A percentile compares a stretch with the other conserved stretches of the same genome.
These are phyloP conservation scores for Rhodotorula glutinis DNA, from an alignment of 1,284 basidiomycete genomes.

Conservation along the genomic window DNA sequence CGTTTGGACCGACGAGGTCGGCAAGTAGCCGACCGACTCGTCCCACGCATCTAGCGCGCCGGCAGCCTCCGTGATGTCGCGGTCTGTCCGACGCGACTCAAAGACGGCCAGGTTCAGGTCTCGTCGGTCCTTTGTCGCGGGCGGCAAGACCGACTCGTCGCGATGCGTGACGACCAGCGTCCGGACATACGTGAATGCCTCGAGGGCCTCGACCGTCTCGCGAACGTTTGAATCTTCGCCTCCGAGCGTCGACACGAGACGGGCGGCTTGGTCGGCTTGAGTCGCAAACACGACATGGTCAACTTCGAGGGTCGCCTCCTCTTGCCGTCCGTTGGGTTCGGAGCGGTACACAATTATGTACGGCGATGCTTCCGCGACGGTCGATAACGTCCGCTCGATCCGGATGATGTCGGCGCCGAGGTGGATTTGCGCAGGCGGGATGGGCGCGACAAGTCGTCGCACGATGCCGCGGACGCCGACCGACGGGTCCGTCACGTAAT, in stretches of 20 bases:
- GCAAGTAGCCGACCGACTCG: conserved; percentile 4
- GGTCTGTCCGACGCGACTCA: conserved; percentile 5
- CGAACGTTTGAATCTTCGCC: not conserved
- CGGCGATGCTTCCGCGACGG: too few species aligned
- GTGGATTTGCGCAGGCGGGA: conserved; percentile 54
- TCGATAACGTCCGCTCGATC: conserved; percentile 43
- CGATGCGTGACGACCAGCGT: conserved; percentile 68
- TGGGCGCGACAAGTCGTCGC: conserved; percentile 50
- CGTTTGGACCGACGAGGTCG: conserved; percentile 45
- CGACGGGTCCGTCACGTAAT: conserved; percentile 56
- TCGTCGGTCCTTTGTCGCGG: conserved; percentile 54
- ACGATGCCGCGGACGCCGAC: conserved; percentile 61
- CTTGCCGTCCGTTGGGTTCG: conserved; percentile 2
- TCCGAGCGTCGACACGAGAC: conserved; percentile 51
- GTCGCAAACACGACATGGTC: conserved; percentile 67
- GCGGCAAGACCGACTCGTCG: conserved; percentile 60
- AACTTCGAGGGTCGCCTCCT: conserved; percentile 52
- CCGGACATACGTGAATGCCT: conserved; percentile 46
- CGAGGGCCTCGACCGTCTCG: conserved; percentile 39
- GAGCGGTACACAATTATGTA: not conserved
- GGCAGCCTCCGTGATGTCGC: too few species aligned
- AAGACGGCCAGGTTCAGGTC: conserved; percentile 60
- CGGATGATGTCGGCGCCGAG: conserved; percentile 56
- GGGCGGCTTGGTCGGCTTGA: conserved; percentile 61
- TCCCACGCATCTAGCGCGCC: conserved; percentile 49